phyloP scores from a whole-genome alignment of 805 yeast species.

The Candida arabinofermentans region DNA sequence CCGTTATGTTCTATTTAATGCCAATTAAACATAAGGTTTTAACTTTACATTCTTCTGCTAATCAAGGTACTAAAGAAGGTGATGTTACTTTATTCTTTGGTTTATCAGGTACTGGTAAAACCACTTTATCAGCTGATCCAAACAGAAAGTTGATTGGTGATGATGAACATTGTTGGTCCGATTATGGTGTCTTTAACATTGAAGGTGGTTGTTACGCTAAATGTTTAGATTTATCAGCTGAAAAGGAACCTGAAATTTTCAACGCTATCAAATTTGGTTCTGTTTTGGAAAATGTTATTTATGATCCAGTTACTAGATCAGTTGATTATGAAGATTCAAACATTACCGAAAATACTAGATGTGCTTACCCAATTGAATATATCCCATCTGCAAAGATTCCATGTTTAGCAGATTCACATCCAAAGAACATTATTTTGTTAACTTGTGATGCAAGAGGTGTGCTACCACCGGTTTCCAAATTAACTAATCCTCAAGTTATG shows the following conservation, averaged over 20 bases:
- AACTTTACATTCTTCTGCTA: constrained; percentile 92
- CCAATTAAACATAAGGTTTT: constrained; percentile 88
- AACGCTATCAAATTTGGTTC: constrained; percentile 93
- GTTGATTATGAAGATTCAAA: constrained; percentile 82
- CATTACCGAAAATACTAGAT: constrained; percentile 95
- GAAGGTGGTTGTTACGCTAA: constrained; percentile 99
- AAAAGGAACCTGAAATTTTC: constrained; percentile 97
- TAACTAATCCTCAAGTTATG: constrained; percentile 95
- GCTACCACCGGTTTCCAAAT: constrained; percentile 92
- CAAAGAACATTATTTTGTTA: constrained; percentile 83
- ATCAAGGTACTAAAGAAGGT: constrained; percentile 75
- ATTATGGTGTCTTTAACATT: constrained; percentile 95
- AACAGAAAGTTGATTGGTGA: constrained; percentile 92
- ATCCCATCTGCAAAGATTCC: constrained; percentile 96
- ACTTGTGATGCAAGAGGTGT: constrained; percentile 99
- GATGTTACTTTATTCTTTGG: constrained; percentile 97
- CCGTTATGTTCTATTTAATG: constrained; percentile 98
- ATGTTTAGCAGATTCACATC: constrained; percentile 85
- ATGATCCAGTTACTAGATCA: constrained; percentile 69
- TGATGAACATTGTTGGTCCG: constrained; percentile 99
- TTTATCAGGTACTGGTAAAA: constrained; percentile 96
- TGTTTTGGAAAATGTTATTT: constrained; percentile 88
- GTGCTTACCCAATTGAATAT: constrained; percentile 97
- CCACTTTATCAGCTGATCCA: constrained; percentile 95
- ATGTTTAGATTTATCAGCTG: constrained; percentile 83